Conservation (phyloP, 2,329 filamentous ascomycete genomes). For the Xylaria sp. region DNA sequence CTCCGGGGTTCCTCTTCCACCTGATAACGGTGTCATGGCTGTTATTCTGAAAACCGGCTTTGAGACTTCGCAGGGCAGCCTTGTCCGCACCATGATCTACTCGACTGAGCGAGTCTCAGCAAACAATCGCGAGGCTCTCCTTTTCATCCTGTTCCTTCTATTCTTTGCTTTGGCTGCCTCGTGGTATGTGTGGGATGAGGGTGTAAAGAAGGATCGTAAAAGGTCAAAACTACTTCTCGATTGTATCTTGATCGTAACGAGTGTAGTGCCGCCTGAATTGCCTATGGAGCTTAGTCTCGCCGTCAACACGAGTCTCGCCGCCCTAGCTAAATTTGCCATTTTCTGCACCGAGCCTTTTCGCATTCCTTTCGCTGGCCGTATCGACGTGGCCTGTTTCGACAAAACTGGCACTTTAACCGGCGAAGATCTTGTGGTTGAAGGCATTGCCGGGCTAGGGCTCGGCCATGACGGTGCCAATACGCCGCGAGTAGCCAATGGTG, state of each 20-base stretch:
- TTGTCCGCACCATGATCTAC: constrained; percentile 99
- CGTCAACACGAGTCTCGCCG: constrained; percentile 96
- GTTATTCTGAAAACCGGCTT: constrained; percentile 98
- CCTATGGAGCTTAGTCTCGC: constrained; percentile 98
- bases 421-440: constrained; percentile 95
- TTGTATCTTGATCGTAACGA: constrained; percentile 97
- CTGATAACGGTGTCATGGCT: constrained; percentile 93
- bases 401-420: constrained; percentile 98
- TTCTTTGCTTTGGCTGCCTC: constrained; percentile 97
- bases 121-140: constrained; percentile 94
- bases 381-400: constrained; percentile 97
- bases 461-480: constrained; percentile 73
- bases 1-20: constrained; percentile 83
- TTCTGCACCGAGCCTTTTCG: constrained; percentile 99
- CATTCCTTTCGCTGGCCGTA: constrained; percentile 93
- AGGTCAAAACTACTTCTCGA: constrained; percentile 96
- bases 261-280: constrained; percentile 96
- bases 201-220: constrained; percentile 93
- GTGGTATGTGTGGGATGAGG: constrained; percentile 99
- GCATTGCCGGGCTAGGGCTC: constrained; percentile 88
- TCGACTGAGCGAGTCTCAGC: constrained; percentile 99
- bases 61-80: constrained; percentile 96
- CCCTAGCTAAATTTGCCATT: constrained; percentile 93
- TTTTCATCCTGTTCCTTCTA: constrained; percentile 96
- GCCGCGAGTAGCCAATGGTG: constrained; percentile 78